Evolutionary conservation across 1,284 basidiomycete genomes (phyloP).

Genomic region (Trichosporon faecale): DNA sequence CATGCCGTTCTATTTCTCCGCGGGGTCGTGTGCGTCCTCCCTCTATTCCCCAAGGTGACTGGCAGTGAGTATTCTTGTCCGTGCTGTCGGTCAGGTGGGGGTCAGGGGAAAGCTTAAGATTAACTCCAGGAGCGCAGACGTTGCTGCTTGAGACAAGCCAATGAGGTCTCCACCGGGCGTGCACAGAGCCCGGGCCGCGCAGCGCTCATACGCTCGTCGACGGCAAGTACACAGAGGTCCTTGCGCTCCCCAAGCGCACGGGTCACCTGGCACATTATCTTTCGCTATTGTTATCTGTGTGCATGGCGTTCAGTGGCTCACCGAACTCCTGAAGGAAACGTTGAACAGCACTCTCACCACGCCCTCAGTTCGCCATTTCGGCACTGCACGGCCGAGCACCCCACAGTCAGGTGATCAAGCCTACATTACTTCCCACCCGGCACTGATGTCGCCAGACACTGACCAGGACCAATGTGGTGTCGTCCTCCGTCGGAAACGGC

Average conservation of each 20-base stretch:
- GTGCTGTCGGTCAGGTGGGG: background rate
- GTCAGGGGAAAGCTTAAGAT: background rate
- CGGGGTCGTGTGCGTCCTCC: background rate
- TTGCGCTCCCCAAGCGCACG: background rate
- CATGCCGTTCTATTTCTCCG: background rate
- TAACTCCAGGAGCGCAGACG: background rate
- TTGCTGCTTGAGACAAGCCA: background rate
- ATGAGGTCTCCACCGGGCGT: background rate
- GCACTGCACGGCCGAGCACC: background rate
- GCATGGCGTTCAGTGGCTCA: slow-evolving; percentile 4
- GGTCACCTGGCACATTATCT: background rate
- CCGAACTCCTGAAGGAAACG: background rate
- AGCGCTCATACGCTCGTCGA: background rate
- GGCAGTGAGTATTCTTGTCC: background rate
- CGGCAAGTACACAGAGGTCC: background rate
- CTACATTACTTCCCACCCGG: background rate
- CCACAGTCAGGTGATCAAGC: slow-evolving; percentile 4
- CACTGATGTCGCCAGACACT: background rate
- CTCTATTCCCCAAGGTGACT: background rate
- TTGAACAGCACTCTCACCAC: background rate
- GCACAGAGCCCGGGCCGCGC: background rate
- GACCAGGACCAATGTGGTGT: background rate
- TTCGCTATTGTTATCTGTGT: background rate
- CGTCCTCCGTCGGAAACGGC: background rate
- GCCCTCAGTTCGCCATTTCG: background rate